phyloP scores from a whole-genome alignment of 1,139 yeast genomes.

The Diutina neorugosa region DNA sequence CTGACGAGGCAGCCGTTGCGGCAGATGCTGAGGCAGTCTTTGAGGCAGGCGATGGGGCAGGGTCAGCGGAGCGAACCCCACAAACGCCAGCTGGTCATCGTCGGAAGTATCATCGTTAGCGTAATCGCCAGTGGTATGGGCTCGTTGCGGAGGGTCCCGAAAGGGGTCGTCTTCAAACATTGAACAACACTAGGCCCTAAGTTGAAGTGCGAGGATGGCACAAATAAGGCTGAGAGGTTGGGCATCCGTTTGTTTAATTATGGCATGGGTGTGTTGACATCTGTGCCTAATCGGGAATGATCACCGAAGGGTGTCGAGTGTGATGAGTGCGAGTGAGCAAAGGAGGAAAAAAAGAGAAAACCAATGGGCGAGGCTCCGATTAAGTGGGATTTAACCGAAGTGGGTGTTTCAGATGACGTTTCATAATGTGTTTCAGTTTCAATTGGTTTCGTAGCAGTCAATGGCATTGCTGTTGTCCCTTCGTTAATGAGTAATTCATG shows the following conservation, averaged over 20 bases:
- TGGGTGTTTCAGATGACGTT: too few species aligned
- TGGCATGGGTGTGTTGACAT: background rate
- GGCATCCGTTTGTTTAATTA: background rate
- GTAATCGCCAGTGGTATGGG: background rate
- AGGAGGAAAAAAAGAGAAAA: too few species aligned
- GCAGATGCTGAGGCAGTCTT: background rate
- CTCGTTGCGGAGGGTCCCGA: background rate
- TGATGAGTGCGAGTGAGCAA: too few species aligned
- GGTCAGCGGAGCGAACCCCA: slow-evolving; percentile 1
- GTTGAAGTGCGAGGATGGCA: background rate
- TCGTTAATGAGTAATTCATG: too few species aligned
- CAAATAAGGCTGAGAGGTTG: background rate
- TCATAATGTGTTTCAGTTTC: too few species aligned
- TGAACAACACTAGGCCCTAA: background rate
- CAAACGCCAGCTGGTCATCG: slow-evolving; percentile 1
- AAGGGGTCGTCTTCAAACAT: slow-evolving; percentile 2
- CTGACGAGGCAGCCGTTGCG: background rate
- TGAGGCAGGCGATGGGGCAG: background rate
- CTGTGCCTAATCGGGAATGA: background rate
- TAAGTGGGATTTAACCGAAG: too few species aligned
- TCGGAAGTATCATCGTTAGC: background rate
- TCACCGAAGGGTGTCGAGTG: too few species aligned
- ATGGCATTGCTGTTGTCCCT: too few species aligned
- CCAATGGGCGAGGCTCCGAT: too few species aligned
- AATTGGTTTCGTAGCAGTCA: too few species aligned